phyloP scores from a whole-genome alignment of 1,284 basidiomycete species.

The Sporisorium reilianum region DNA sequence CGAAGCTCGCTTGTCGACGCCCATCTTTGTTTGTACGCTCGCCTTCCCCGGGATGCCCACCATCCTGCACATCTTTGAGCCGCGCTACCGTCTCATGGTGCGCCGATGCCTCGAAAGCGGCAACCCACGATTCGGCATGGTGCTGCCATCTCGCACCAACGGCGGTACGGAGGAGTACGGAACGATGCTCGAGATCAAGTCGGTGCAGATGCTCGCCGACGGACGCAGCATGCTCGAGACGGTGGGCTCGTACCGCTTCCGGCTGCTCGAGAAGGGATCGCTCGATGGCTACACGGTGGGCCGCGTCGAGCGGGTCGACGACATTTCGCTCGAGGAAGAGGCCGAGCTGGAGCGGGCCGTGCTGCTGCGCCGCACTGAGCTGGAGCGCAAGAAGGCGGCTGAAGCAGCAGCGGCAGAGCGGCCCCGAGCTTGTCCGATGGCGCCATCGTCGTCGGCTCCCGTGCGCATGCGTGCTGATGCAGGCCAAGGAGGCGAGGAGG shows the following conservation, averaged over 20 bases:
- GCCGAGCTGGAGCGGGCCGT: conserved; percentile 47
- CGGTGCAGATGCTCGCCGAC: conserved; percentile 87
- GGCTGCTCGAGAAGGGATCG: conserved; percentile 79
- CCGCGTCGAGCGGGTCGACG: conserved; percentile 75
- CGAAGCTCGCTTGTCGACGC: conserved; percentile 82
- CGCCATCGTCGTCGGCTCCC: conserved; percentile 22
- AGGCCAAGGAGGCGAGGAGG: not conserved
- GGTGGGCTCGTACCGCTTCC: conserved; percentile 84
- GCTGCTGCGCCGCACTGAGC: conserved; percentile 29
- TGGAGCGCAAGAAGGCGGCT: conserved; percentile 38
- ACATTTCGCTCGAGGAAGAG: conserved; percentile 54
- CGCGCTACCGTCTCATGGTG: conserved; percentile 89
- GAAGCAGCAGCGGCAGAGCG: conserved; percentile 17
- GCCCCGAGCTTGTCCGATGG: conserved; percentile 17
- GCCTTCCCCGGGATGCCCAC: conserved; percentile 91
- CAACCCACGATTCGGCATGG: conserved; percentile 85
- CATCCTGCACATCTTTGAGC: conserved; percentile 91
- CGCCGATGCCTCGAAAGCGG: conserved; percentile 84
- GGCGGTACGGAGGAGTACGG: conserved; percentile 78
- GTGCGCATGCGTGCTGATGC: conserved; percentile 1
- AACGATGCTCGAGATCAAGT: conserved; percentile 90
- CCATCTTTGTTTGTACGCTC: conserved; percentile 89
- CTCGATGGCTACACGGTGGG: conserved; percentile 89
- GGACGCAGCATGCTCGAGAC: conserved; percentile 91
- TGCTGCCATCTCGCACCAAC: conserved; percentile 76